Base-by-base conservation (phyloP, 2,329 filamentous ascomycete genomes). In the Phaeosphaeria sp. region DNA sequence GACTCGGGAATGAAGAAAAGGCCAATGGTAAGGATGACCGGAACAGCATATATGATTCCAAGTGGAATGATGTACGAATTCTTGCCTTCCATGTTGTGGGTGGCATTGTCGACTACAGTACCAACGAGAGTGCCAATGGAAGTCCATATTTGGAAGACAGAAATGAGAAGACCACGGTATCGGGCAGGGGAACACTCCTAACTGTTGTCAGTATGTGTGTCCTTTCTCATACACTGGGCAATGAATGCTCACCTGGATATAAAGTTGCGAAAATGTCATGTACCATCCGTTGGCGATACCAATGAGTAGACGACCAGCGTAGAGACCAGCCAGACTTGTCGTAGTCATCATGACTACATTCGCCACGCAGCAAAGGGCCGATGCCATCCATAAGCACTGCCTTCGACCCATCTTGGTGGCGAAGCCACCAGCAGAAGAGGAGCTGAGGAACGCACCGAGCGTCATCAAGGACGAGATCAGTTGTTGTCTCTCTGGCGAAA, bases 261-360 rank as follows among this genome's bases (percentile, higher is more conserved):
- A 83, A 0, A 84, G 70, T 59, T 83, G 82, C 0, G 79, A 78
- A 62, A 82, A 86, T 3, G 83, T 86, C 83, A 86, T 84, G 68
- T 84, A 82, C 71, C 84, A 81, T 1, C 72, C 72, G 49, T 74
- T 74, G 6, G 84, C 82, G 20, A 87, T 59, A 2, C 85, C 85
- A 53, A 86, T 83, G n/a, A 87, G 68, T 5, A 87, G 74, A 11
- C 85, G 79, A 5, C 83, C 85, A 21, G 80, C 78, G 52, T 87
- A 87, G 3, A 87, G 78, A 0, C 80, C 83, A 4, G 78, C 81
- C 27, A 87, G 82, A 54, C 74, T 75, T 3, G 78, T 81, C 0
- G 83, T 85, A 1, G 80, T 76, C 83, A 87, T 86, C 84, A 87
- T 86, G 60, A 86, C 76, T 2, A 69, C 58, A 44, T 73, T 73